Evolutionary conservation across 2,329 filamentous ascomycete genomes (phyloP), one percentile per base, ranked within the genome.

Genomic region (Aspergillus amoenus): DNA sequence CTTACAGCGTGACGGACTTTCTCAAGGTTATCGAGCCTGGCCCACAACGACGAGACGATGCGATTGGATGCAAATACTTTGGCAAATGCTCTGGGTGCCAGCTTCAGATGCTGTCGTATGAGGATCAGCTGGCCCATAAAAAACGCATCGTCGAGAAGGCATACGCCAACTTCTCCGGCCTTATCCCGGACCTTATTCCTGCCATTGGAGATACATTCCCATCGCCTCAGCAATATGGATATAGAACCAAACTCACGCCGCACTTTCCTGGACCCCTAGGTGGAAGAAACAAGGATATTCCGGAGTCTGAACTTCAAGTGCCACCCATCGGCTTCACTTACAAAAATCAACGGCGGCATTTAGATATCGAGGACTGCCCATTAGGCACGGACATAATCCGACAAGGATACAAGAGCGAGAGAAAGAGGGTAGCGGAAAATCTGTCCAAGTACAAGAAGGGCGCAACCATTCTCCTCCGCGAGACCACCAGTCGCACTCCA

Each of bases 351-450:
- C 82, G 88, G 56, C 82, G 82, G 60, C 93, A 93, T 3, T 79
- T 99, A 61, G 94, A 99, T 70, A 97, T 99, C 62, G 94, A 99
- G 73, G 93, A 97, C 71, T 99, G 94, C 66, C 94, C 94, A 5
- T 95, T 99, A 60, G 94, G 90, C 50, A 99, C 94, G 2, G 87
- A 90, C 30, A 89, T 90, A 39, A 88, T 99, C 15, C 84, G 91
- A 24, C 81, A 84, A 63, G 94, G 93, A 24, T 86, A 97, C 79
- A 86, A 82, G 65, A 82, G 83, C 7, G 93, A 97, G 78, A 82
- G 93, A n/a, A 82, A 83, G 68, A 84, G 89, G 56, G 90, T 97
- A 64, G 81, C 82, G 1, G 78, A 82, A 22, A 88, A 94, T 61
- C 85, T 90, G 55, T 73, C 79, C 15, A 85, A 84, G 27, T 97